Evolutionary conservation across 768 basidiomycete species (phyloP), one percentile per base, ranked within the genome.

Genomic region (Amanita rimosa): DNA sequence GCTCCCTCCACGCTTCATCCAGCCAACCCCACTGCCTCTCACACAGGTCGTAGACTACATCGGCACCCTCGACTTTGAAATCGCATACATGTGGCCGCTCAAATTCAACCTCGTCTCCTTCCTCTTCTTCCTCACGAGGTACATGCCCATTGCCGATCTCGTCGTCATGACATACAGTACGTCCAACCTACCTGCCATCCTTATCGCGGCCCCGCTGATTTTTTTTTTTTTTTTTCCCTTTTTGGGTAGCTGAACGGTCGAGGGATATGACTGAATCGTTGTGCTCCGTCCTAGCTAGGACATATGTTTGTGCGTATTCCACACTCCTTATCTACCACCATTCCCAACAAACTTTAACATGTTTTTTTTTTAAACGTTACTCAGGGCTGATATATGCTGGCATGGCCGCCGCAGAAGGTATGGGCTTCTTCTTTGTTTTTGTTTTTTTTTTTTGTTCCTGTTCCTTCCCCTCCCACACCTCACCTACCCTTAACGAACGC

Each of bases 341-440:
- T n/a, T n/a, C 17, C n/a, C 3, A 4, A 31, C 22, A 1, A 13
- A 7, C 24, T 14, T n/a, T 13, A 14, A 4, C 1, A 24, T 5
- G 5, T 24, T 24, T 24, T 24, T 16, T 22, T 33, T 16, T n/a
- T n/a, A n/a, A n/a, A 19, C 14, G 21, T 9, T 29, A 17, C 9
- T 16, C 19, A 49, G 48, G 48, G 48, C 21, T 49, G 31, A 42
- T 49, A 33, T 49, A 42, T 16, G 48, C 29, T 7, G 48, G 48
- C 9, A 49, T 49, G 48, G 48, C 48, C 3, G n/a, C 22, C 7
- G 48, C 48, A n/a, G 48, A 49, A 49, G 48, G 48, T 48, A 17
- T 9, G 31, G 21, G 5, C 22, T 24, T 5, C 22, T 16, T 31
- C n/a, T 7, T 19, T 0, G 7, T 39, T 4, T 9, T 39, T 13